Evolutionary conservation across 768 basidiomycete species (phyloP), one percentile per base, ranked within the genome.

Genomic region (Lactifluus pinguis): DNA sequence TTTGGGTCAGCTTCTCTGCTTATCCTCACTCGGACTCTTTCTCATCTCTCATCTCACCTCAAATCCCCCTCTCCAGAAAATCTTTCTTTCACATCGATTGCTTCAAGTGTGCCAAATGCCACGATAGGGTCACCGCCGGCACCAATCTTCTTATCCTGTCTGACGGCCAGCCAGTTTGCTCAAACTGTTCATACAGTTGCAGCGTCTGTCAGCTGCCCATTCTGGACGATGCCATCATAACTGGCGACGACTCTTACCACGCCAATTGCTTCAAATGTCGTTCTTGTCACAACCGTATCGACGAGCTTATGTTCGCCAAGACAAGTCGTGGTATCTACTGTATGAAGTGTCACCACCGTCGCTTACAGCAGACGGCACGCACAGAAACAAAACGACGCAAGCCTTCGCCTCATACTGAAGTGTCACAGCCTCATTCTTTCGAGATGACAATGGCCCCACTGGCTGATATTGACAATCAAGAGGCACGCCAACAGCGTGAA

Each of bases 181-280:
- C 89, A 47, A 85, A 89, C 68, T 95, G 93, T 77, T 92, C 92
- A 4, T 95, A 95, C 76, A 86, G 86, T 68, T 99, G 97, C 79
- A 95, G 88, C 69, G 87, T 98, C 59, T n/a, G n/a, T n/a, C n/a
- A n/a, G n/a, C n/a, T n/a, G n/a, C n/a, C 94, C 49, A 99, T 99
- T 65, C 86, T 95, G 59, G 95, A 99, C 76, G 97, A 99, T 70
- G 97, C 97, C 11, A 98, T 98, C 72, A 98, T 99, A 91, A 95
- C 97, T 8, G 97, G 93, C 62, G 94, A 99, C 73, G 97, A 98
- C 71, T 92, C 93, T 0, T 99, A 98, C 68, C 97, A 98, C 71
- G 95, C 97, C 6, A 89, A 94, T 65, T 99, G 97, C 76, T 99
- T 99, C 79, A 94, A 95, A 67, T 99, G 97, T 77, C 88, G 92